Evolutionary conservation across 2,329 filamentous ascomycete species (phyloP), one percentile per base, ranked within the genome.

Genomic region (Talaromyces islandicus): DNA sequence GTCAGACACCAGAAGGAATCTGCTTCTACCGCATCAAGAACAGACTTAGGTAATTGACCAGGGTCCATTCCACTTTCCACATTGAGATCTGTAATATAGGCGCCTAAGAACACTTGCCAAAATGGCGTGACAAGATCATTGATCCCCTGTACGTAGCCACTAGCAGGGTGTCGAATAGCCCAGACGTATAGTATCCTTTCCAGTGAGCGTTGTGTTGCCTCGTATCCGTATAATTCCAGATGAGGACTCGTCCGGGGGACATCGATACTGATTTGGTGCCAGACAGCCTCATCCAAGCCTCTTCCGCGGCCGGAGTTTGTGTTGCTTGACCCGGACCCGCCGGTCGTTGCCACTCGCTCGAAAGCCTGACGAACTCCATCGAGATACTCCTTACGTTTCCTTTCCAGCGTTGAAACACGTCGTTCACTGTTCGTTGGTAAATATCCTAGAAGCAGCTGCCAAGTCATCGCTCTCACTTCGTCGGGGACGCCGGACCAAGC

Each of bases 241-340:
- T 97, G 94, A 11, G 94, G 94, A 71, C 96, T 97, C 4, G 94
- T 99, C 56, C 94, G 86, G 2, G 94, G 94, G 24, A 97, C 91
- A 71, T 99, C 94, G 70, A 99, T 99, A 75, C 92, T 97, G 76
- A 99, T 97, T 72, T 99, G 94, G 78, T 99, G 94, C 94, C 94
- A 99, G 61, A 99, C 87, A n/a, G 91, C 89, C 78, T 99, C 94
- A 68, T 99, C 95, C 19, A 99, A 78, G 2, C 92, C 93, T 58
- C 90, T 85, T 2, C 87, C 85, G 63, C 83, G 80, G 50, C 85
- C 83, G 12, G 75, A 72, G 32, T 64, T 70, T 7, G 79, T 75
- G 30, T 77, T 80, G 25, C 64, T 63, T n/a, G 76, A 73, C 17
- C 75, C 70, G 41, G 71, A 54, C 67, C 71, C 56, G 67, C 69